A percentile compares a stretch with the other conserved stretches of the same genome.
Conservation (phyloP, 1,284 basidiomycete genomes). For the Lentinula novae-zelandiae region DNA sequence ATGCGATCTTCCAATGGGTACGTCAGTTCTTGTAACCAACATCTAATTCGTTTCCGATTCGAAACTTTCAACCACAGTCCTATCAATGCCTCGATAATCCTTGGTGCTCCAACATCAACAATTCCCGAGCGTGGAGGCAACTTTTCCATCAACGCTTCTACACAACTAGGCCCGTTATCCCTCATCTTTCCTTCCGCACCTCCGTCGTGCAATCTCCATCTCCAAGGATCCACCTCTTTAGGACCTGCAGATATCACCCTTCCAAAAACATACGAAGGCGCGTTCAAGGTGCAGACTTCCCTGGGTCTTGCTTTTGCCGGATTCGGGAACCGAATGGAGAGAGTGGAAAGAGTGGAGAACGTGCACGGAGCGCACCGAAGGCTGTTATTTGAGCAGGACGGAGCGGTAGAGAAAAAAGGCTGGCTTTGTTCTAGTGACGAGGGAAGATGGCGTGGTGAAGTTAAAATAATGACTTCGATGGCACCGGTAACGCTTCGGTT, state of each 20-base stretch:
- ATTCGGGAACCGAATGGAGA: neutral
- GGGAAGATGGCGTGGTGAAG: constrained; percentile 5
- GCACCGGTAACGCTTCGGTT: neutral
- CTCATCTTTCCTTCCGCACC: constrained; percentile 8
- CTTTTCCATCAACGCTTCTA: constrained; percentile 2
- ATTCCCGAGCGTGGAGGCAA: constrained; percentile 1
- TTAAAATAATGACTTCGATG: neutral
- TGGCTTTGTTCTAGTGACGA: constrained; percentile 1
- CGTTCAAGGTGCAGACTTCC: constrained; percentile 1
- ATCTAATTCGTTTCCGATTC: neutral
- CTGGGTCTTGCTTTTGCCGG: neutral
- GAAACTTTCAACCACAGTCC: neutral
- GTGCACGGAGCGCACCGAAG: neutral
- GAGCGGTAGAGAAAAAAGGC: neutral
- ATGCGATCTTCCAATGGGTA: constrained; percentile 8
- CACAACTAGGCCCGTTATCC: neutral
- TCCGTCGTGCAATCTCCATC: constrained; percentile 2
- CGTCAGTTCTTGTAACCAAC: neutral
- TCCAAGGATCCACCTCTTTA: neutral
- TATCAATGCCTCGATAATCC: neutral
- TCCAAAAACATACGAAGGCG: constrained; percentile 4
- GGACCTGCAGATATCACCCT: neutral
- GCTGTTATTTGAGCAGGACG: neutral
- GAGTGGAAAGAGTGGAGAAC: neutral
- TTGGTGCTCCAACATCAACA: neutral